Conservation (phyloP, 768 basidiomycete species). For the Neoboletus magnificus region DNA sequence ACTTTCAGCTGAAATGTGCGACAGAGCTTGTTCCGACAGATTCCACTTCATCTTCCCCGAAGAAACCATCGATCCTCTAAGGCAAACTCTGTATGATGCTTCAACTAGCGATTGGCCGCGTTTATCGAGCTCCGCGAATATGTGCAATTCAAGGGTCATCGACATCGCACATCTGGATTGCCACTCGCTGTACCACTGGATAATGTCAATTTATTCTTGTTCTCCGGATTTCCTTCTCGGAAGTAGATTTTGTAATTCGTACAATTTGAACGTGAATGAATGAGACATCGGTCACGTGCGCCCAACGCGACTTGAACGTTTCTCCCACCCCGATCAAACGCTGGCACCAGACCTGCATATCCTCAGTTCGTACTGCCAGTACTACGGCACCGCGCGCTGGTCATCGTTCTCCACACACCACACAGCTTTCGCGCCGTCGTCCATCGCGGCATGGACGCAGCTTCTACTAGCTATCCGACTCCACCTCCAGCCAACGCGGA, state of each 20-base stretch:
- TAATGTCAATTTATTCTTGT: not conserved
- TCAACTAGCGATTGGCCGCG: not conserved
- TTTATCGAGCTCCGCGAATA: not conserved
- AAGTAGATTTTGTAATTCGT: conserved; percentile 3
- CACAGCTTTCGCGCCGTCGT: not conserved
- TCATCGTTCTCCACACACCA: not conserved
- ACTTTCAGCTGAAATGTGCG: conserved; percentile 14
- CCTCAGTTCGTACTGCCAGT: not conserved
- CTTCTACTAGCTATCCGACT: conserved; percentile 25
- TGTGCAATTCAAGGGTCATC: not conserved
- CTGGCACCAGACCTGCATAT: not conserved
- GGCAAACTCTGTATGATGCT: not conserved
- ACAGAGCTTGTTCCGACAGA: conserved; percentile 15
- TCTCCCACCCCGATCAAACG: conserved; percentile 18
- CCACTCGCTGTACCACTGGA: not conserved
- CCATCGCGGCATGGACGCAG: conserved; percentile 17
- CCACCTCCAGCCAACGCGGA: conserved; percentile 37
- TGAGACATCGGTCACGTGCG: conserved; percentile 28
- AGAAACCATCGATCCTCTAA: conserved; percentile 14
- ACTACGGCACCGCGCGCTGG: not conserved
- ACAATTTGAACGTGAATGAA: not conserved
- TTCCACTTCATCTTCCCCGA: conserved; percentile 9
- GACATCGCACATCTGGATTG: not conserved
- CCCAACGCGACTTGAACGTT: conserved; percentile 29
- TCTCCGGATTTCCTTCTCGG: not conserved